Evolutionary conservation across 495 filamentous ascomycete species (phyloP).

Genomic region (Aspergillus bridgeri): DNA sequence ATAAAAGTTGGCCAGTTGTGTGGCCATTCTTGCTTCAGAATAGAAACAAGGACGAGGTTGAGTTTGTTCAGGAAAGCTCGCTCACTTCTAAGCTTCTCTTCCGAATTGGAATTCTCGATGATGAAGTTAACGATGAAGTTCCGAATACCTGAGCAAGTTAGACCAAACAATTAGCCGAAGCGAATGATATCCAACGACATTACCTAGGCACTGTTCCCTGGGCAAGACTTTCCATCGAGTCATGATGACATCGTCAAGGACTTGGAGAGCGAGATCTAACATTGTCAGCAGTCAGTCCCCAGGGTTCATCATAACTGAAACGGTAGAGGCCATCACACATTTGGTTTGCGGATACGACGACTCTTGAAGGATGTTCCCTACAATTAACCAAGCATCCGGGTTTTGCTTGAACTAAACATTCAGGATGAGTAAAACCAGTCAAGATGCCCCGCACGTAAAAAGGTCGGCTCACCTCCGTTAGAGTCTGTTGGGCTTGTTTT

Average conservation of each 20-base stretch:
- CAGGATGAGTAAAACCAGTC: slow-evolving; percentile 11
- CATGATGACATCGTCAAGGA: slow-evolving; percentile 97
- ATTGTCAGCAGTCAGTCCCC: slow-evolving; percentile 39
- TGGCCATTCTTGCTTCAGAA: slow-evolving; percentile 99
- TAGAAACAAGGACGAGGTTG: slow-evolving; percentile 93
- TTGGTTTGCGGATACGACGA: slow-evolving; percentile 93
- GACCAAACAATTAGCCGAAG: slow-evolving; percentile 5
- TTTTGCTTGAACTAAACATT: slow-evolving; percentile 88
- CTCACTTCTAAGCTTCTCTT: slow-evolving; percentile 77
- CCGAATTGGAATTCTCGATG: slow-evolving; percentile 82
- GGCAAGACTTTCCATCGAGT: slow-evolving; percentile 98
- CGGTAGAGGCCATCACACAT: slow-evolving; percentile 55
- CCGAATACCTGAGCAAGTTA: slow-evolving; percentile 69
- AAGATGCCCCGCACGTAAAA: background rate
- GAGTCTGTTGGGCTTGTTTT: slow-evolving; percentile 90
- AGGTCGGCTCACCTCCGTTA: slow-evolving; percentile 78
- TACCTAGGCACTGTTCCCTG: slow-evolving; percentile 90
- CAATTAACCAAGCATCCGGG: slow-evolving; percentile 93
- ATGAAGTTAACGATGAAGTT: slow-evolving; percentile 99
- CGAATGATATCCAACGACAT: slow-evolving; percentile 4
- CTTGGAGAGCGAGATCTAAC: slow-evolving; percentile 86
- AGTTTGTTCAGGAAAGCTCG: slow-evolving; percentile 93
- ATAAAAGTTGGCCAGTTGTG: slow-evolving; percentile 99
- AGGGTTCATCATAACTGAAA: background rate
- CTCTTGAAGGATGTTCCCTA: slow-evolving; percentile 90